Evolutionary conservation across 495 filamentous ascomycete genomes (phyloP).

Genomic region (Bacidia rubella): DNA sequence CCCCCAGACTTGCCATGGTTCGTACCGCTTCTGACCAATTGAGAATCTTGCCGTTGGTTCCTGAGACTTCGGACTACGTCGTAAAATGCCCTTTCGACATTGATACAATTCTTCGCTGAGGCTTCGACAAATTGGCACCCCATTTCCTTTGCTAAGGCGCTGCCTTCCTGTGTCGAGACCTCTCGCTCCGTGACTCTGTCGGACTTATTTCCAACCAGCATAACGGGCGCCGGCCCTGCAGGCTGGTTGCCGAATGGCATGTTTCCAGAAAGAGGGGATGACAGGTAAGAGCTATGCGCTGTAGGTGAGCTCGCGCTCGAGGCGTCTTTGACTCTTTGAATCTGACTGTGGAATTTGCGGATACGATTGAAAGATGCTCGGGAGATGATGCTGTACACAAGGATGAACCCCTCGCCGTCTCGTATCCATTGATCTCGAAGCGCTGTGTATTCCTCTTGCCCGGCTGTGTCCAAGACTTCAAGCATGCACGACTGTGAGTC

Average conservation of each 20-base stretch:
- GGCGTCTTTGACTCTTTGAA: constrained; percentile 93
- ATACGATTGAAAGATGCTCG: constrained; percentile 90
- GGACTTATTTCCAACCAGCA: constrained; percentile 98
- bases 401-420: constrained; percentile 91
- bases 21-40: constrained; percentile 29
- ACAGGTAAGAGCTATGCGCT: constrained; percentile 35
- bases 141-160: constrained; percentile 77
- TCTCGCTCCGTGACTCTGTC: constrained; percentile 91
- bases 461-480: constrained; percentile 94
- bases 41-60: constrained; percentile 55
- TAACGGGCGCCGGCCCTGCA: constrained; percentile 64
- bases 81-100: constrained; percentile 97
- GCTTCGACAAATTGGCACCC: constrained; percentile 97
- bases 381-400: constrained; percentile 97
- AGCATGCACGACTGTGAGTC: constrained; percentile 96
- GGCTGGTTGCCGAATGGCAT: constrained; percentile 30
- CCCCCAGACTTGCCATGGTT: constrained; percentile 29
- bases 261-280: constrained; percentile 54
- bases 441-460: constrained; percentile 98
- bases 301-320: constrained; percentile 58
- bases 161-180: constrained; percentile 92
- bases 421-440: constrained; percentile 97
- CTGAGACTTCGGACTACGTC: constrained; percentile 88
- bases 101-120: constrained; percentile 98
- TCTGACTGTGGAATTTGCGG: constrained; percentile 89